These are phyloP conservation scores for Cyclotella atomus DNA, from an alignment of 108 stramenopile species.

Conservation along the genomic window DNA sequence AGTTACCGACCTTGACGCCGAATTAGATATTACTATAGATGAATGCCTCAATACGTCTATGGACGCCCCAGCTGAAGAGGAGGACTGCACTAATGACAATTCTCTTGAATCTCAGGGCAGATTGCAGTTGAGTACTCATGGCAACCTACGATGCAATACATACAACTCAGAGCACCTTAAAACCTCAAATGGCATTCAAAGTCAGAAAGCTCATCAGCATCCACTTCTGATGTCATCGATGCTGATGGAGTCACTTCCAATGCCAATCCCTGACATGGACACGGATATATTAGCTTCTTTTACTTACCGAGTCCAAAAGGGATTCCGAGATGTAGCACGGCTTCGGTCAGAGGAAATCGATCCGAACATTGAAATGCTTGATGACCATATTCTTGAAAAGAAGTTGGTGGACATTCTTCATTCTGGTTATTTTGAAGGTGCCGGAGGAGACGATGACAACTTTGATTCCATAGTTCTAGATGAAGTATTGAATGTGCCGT, in stretches of 20 bases:
- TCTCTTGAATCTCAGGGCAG: background rate
- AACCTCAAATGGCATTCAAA: background rate
- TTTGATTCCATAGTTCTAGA: conserved; percentile 50
- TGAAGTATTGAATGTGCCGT: conserved; percentile 47
- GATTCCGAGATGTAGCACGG: conserved; percentile 7
- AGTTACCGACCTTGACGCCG: conserved; percentile 22
- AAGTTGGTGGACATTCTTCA: conserved; percentile 35
- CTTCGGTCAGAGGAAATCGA: background rate
- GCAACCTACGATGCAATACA: no score
- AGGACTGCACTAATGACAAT: background rate
- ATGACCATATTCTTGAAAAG: conserved; percentile 29
- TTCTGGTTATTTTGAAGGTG: conserved; percentile 25
- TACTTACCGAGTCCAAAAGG: conserved; percentile 37
- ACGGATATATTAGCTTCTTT: conserved; percentile 30
- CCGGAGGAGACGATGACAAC: conserved; percentile 20
- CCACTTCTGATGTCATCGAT: conserved; percentile 39
- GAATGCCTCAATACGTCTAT: conserved; percentile 13
- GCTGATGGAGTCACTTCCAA: conserved; percentile 34
- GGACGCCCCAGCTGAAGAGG: background rate
- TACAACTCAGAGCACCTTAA: background rate
- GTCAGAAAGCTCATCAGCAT: background rate
- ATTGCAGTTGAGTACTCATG: no score
- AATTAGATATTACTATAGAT: conserved; percentile 18
- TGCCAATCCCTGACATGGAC: conserved; percentile 28
- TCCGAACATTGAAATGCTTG: background rate